Percentiles rank a stretch among this genome's conserved stretches.
These are phyloP conservation scores for Xanthoconium separans DNA, from an alignment of 1,284 basidiomycete genomes.

Conservation along the genomic window DNA sequence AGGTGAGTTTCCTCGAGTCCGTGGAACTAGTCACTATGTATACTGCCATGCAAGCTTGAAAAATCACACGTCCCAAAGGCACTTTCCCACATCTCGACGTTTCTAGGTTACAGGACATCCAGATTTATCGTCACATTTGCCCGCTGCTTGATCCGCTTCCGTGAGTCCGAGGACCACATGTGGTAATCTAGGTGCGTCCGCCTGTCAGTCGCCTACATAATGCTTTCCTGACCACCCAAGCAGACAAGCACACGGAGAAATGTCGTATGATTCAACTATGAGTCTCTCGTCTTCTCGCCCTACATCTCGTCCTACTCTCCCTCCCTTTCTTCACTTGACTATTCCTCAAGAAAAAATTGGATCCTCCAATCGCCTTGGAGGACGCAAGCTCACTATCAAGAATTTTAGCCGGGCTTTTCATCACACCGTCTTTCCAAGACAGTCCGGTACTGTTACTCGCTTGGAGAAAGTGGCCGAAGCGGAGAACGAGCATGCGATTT, in stretches of 20 bases:
- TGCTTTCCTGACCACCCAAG: neutral
- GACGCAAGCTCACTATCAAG: neutral
- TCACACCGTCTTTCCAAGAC: conserved; percentile 6
- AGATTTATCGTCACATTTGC: neutral
- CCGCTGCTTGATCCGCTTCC: conserved; percentile 1
- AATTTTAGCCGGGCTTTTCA: conserved; percentile 13
- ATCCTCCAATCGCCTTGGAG: neutral
- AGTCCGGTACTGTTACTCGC: neutral
- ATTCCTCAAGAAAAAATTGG: neutral
- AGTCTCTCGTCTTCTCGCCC: conserved; percentile 7
- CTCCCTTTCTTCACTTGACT: conserved; percentile 15
- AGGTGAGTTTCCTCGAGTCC: conserved; percentile 3
- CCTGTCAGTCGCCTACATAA: conserved; percentile 1
- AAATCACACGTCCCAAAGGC: neutral
- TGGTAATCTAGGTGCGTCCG: neutral
- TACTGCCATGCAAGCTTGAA: neutral
- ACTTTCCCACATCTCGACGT: conserved; percentile 14
- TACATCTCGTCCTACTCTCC: conserved; percentile 12
- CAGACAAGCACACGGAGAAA: conserved; percentile 4
- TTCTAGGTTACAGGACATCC: conserved; percentile 15
- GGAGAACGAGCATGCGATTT: conserved; percentile 1
- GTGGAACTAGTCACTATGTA: neutral
- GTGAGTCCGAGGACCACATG: conserved; percentile 3
- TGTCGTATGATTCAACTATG: conserved; percentile 9
- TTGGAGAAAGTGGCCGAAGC: conserved; percentile 3